Evolutionary conservation across 139 green algal species (phyloP), one percentile per base, ranked within the genome.

Genomic region (Chlorella sp.): DNA sequence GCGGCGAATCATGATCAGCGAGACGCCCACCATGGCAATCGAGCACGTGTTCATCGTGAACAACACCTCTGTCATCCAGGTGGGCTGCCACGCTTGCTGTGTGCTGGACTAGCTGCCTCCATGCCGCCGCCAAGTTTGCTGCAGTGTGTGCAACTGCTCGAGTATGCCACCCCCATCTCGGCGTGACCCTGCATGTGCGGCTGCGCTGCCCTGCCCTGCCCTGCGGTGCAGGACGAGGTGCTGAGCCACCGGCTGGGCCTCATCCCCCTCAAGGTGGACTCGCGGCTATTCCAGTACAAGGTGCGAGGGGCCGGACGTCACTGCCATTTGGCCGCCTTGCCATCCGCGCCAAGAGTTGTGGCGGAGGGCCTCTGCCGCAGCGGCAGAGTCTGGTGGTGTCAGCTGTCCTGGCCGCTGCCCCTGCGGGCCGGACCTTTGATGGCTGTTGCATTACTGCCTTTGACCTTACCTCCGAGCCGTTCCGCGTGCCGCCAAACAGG

Each of bases 41-140:
- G 96, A 99, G 92, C 96, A 99, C 84, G 96, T 99, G 22, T 99
- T 96, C 88, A 92, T 99, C 30, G 77, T 97, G 30, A 95, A 99
- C 94, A 99, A 99, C 91, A 99, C 97, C 2, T 96, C 90, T 30
- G 94, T 99, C 74, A 96, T 99, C 26, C 89, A 95, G 90, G 93
- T 94, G 89, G 7, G 38, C 19, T 13, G 68, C 58, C 58, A 67
- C n/a, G n/a, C n/a, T n/a, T n/a, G n/a, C n/a, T n/a, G n/a, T n/a
- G n/a, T n/a, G n/a, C n/a, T n/a, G n/a, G n/a, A n/a, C n/a, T n/a
- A n/a, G n/a, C n/a, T n/a, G n/a, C n/a, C n/a, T n/a, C n/a, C n/a
- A n/a, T n/a, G n/a, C n/a, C n/a, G n/a, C n/a, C n/a, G n/a, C n/a
- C n/a, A n/a, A n/a, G n/a, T n/a, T n/a, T n/a, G n/a, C n/a, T n/a